Evolutionary conservation across 441 rosid genomes (phyloP).

Genomic region (Croton laevigatus): DNA sequence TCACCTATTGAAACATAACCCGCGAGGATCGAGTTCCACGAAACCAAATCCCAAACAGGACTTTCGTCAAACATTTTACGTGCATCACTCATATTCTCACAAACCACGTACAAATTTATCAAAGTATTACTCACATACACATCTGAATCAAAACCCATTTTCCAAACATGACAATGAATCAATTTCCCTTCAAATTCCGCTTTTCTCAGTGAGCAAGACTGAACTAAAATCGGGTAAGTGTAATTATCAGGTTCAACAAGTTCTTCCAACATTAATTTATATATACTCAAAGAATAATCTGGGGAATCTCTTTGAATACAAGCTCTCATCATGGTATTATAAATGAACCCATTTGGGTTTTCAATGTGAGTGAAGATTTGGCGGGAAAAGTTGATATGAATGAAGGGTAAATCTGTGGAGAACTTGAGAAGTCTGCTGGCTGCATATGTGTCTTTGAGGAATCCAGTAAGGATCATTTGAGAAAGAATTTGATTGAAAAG

Average conservation of each 20-base stretch:
- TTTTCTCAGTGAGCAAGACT: conserved; percentile 34
- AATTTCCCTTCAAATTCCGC: conserved; percentile 40
- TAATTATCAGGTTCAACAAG: conserved; percentile 39
- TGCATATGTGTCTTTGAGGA: conserved; percentile 42
- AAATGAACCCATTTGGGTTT: conserved; percentile 50
- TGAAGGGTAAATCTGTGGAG: conserved; percentile 39
- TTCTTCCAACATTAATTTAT: conserved; percentile 40
- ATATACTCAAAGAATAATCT: conserved; percentile 28
- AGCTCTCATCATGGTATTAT: conserved; percentile 55
- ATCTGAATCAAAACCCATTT: conserved; percentile 44
- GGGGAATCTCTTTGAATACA: conserved; percentile 33
- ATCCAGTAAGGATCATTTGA: conserved; percentile 48
- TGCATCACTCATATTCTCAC: conserved; percentile 38
- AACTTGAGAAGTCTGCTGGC: conserved; percentile 47
- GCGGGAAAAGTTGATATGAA: conserved; percentile 30
- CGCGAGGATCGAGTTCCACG: conserved; percentile 61
- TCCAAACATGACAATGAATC: conserved; percentile 44
- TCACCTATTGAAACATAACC: conserved; percentile 42
- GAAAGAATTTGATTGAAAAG: conserved; percentile 53
- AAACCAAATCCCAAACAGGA: conserved; percentile 42
- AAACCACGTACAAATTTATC: conserved; percentile 44
- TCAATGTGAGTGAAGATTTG: conserved; percentile 35
- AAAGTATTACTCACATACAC: conserved; percentile 50
- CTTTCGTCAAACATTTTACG: conserved; percentile 51
- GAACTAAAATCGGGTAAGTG: conserved; percentile 49